Base-by-base conservation (phyloP, 192 early-diverging fungal species). In the Jimgerdemannia flammicorona region DNA sequence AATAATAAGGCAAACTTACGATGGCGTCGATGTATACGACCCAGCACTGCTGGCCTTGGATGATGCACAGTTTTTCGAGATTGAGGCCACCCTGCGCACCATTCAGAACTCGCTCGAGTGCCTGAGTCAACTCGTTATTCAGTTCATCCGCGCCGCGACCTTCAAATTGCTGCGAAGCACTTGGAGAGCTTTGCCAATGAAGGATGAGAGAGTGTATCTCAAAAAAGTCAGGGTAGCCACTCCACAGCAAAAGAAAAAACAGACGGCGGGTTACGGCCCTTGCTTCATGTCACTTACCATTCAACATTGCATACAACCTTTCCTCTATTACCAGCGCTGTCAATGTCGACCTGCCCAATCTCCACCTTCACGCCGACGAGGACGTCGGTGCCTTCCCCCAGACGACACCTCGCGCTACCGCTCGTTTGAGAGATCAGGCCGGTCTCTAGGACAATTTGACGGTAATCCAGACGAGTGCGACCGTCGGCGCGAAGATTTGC, bases 361-460 rank as follows among this genome's bases (percentile, higher is more conserved):
- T 97, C 95, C 10, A 94, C 95, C 79, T 98, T 99, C 75, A 99
- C 89, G 18, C 98, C 97, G 39, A 98, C 96, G 9, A 99, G 86
- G 2, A 98, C 91, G 70, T 97, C 95, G 1, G 96, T 96, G 10
- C 94, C 95, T 43, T 90, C 89, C 3, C 90, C 92, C 63, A 95
- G 79, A 39, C 92, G 89, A 63, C 93, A 89, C 19, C 96, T 94
- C 66, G 93, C 93, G 80, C 92, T 93, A 4, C 98, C 98, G 77
- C 89, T 93, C 17, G 96, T 93, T 78, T 99, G 97, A 19, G 93
- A 89, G 40, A 98, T 91, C 70, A 96, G 83, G 40, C 94, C 95
- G 2, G 92, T 93, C 79, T 95, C 95, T n/a, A 99, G 80, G 1
- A 87, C 81, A 41, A 95, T 79, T 59, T 92, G 85, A 65, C 98